These are phyloP conservation scores for Coprinopsis strossmayeri DNA, from an alignment of 768 basidiomycete genomes.

Conservation along the genomic window DNA sequence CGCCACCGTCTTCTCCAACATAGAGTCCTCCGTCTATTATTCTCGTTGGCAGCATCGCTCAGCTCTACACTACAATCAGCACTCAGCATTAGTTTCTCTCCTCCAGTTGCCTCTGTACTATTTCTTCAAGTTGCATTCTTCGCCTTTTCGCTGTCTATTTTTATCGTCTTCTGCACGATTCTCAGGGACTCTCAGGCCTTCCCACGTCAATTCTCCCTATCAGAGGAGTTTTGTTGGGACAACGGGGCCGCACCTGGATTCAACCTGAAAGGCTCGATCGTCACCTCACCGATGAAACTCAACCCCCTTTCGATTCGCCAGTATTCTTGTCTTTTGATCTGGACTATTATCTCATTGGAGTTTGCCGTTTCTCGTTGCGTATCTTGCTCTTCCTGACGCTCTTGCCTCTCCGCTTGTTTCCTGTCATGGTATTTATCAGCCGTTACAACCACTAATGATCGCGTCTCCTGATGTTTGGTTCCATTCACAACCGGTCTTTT, in stretches of 20 bases:
- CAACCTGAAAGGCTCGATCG: slow-evolving; percentile 2
- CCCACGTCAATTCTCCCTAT: background rate
- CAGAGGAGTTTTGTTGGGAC: background rate
- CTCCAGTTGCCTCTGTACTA: slow-evolving; percentile 9
- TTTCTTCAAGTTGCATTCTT: slow-evolving; percentile 6
- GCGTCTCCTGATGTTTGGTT: background rate
- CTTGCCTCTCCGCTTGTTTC: slow-evolving; percentile 8
- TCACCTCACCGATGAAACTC: slow-evolving; percentile 2
- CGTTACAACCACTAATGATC: slow-evolving; percentile 6
- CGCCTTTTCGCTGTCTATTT: slow-evolving; percentile 15
- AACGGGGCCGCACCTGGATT: slow-evolving; percentile 4
- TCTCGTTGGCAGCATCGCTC: slow-evolving; percentile 14
- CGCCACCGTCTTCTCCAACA: slow-evolving; percentile 23
- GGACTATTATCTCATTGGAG: slow-evolving; percentile 6
- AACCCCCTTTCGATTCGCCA: slow-evolving; percentile 5
- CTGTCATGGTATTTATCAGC: slow-evolving; percentile 5
- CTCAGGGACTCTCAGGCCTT: slow-evolving; percentile 1
- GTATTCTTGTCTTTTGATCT: slow-evolving; percentile 5
- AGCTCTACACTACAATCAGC: slow-evolving; percentile 24
- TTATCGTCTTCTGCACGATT: slow-evolving; percentile 4
- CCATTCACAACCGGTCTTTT: slow-evolving; percentile 8
- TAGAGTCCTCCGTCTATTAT: slow-evolving; percentile 21
- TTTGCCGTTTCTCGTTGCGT: slow-evolving; percentile 9
- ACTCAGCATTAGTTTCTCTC: slow-evolving; percentile 21
- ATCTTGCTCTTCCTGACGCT: slow-evolving; percentile 3